A percentile compares a stretch with the other conserved stretches of the same genome.
phyloP scores from a whole-genome alignment of 306 rosid genomes.

The Trichosanthes cucumerina region DNA sequence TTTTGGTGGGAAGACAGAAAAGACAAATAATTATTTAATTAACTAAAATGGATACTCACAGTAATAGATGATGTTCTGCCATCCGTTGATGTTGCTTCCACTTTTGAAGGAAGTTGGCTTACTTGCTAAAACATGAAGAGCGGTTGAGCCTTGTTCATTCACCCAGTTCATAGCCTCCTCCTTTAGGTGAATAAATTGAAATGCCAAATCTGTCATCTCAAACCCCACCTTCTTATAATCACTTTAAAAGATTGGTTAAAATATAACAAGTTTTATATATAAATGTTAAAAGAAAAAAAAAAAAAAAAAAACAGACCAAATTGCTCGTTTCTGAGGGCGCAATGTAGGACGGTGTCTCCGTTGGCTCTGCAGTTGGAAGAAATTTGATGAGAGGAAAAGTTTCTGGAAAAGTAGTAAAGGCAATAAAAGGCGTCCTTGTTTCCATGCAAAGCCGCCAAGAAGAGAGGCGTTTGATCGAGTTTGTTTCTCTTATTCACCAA shows the following conservation, averaged over 20 bases:
- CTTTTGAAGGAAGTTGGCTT: conserved; percentile 45
- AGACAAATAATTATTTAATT: no score
- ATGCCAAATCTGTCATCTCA: conserved; percentile 41
- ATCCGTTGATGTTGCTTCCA: conserved; percentile 25
- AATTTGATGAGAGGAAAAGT: not conserved
- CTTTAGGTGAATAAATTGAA: conserved; percentile 35
- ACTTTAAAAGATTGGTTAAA: no score
- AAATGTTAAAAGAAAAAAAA: no score
- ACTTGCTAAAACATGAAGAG: conserved; percentile 45
- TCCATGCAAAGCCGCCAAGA: conserved; percentile 34
- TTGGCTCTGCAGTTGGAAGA: conserved; percentile 16
- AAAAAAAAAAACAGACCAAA: no score
- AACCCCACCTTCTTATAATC: no score
- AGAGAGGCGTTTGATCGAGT: conserved; percentile 40
- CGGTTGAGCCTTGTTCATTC: conserved; percentile 22
- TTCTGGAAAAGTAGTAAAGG: conserved; percentile 14
- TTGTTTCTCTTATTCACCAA: conserved; percentile 16
- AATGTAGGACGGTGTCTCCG: conserved; percentile 49
- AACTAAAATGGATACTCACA: conserved; percentile 10
- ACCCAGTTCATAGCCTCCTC: conserved; percentile 1
- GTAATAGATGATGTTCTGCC: conserved; percentile 15
- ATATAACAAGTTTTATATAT: no score
- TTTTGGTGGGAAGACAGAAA: no score
- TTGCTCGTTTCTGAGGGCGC: conserved; percentile 27
- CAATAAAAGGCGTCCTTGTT: conserved; percentile 20